Evolutionary conservation across 2,329 filamentous ascomycete genomes (phyloP).

Genomic region (Penicillium sp.): DNA sequence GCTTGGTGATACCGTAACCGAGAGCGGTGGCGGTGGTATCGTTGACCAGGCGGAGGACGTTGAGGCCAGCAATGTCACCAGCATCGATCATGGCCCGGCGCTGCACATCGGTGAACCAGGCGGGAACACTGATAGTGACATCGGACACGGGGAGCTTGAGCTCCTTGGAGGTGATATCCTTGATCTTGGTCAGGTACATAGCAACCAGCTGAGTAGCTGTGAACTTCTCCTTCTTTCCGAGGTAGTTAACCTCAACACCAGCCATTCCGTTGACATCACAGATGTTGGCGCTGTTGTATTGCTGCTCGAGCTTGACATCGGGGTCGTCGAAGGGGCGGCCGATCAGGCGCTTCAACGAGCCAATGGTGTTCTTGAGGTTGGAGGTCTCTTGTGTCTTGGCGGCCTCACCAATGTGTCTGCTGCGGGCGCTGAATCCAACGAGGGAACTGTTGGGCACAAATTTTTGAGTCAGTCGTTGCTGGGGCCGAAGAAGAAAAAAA

Average conservation of each 20-base stretch:
- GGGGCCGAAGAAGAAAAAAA: neutral
- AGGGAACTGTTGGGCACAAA: constrained; percentile 63
- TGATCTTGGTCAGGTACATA: constrained; percentile 96
- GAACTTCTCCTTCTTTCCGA: constrained; percentile 94
- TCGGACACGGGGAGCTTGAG: constrained; percentile 89
- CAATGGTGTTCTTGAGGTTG: constrained; percentile 98
- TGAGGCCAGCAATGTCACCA: constrained; percentile 88
- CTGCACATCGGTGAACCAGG: constrained; percentile 97
- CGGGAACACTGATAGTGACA: constrained; percentile 88
- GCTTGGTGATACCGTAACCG: constrained; percentile 96
- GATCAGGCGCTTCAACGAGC: constrained; percentile 86
- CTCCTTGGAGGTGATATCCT: constrained; percentile 81
- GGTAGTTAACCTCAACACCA: constrained; percentile 88
- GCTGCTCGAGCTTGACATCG: constrained; percentile 88
- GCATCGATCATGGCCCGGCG: constrained; percentile 87
- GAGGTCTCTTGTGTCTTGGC: constrained; percentile 99
- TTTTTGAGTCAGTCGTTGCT: constrained; percentile 18
- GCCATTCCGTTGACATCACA: constrained; percentile 92
- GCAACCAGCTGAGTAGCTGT: constrained; percentile 89
- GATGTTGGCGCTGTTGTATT: constrained; percentile 81
- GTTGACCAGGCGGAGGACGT: constrained; percentile 92
- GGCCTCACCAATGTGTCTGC: constrained; percentile 88
- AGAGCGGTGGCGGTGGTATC: constrained; percentile 95
- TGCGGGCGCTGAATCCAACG: constrained; percentile 92
- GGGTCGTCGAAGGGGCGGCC: constrained; percentile 85